Evolutionary conservation across 805 yeast genomes (phyloP), one percentile per base, ranked within the genome.

Genomic region (Yarrowia hollandica): DNA sequence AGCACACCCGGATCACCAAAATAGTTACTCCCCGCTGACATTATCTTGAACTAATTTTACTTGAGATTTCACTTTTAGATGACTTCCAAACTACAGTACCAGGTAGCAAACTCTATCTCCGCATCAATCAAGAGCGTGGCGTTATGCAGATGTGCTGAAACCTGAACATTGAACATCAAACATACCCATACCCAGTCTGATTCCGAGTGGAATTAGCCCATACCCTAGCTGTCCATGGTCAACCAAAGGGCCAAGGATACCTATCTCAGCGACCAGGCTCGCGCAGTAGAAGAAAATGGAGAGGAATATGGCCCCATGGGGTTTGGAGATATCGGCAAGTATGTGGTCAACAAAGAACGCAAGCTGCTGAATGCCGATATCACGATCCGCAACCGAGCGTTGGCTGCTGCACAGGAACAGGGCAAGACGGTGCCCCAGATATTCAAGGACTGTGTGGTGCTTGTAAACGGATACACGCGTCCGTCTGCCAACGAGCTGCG

Each of bases 381-480:
- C 23, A 85, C 85, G 66, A 91, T 89, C 62, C 88, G 82, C 65
- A 72, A 67, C 23, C 73, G 68, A 60, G 70, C 69, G 6, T 60
- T 60, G 18, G 68, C 65, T 12, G 60, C 62, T 19, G 60, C 64
- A 21, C 58, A 73, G 63, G 61, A 62, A 16, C 35, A 70, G 42
- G 52, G 66, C n/a, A 60, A 46, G 10, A 52, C 59, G 22, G 61
- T 64, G 33, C 72, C 79, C 1, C 71, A 70, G 1, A 74, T 91
- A 1, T 90, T 92, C 67, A 66, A 73, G 33, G 82, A 79, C 1
- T 88, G 91, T 68, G 71, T 75, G 1, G 77, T 92, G 4, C 84
- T 86, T 69, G 90, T 92, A n/a, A 91, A 90, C 66, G 99, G 99
- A 0, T 83, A 86, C 66, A 92, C 98, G 0, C 73, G 72, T 2